phyloP scores from a whole-genome alignment of 148 eudicot genomes.

The Linanthus parryae region DNA sequence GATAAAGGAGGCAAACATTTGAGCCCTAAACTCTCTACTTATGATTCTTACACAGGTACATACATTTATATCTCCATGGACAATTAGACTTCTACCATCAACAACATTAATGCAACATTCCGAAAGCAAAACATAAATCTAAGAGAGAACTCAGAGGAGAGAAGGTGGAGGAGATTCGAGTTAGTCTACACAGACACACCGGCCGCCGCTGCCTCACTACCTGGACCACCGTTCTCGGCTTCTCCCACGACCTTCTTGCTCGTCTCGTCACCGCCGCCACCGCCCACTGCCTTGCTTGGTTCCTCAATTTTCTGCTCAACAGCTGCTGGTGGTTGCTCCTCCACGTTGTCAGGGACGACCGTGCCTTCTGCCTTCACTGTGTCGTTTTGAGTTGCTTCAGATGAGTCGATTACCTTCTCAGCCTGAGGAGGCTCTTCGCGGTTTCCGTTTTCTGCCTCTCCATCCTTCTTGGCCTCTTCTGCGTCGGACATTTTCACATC shows the following conservation, averaged over 20 bases:
- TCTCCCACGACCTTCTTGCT: slow-evolving; percentile 21
- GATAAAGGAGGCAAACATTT: no score
- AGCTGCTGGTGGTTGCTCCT: slow-evolving; percentile 14
- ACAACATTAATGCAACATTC: no score
- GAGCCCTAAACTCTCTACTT: no score
- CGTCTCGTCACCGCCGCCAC: slow-evolving; percentile 16
- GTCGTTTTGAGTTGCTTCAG: slow-evolving; percentile 13
- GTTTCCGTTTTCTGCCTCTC: slow-evolving; percentile 17
- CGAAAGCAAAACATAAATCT: no score
- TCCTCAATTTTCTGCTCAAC: slow-evolving; percentile 16
- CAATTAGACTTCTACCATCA: no score
- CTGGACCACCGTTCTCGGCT: slow-evolving; percentile 44
- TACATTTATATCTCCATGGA: no score
- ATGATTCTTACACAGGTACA: no score
- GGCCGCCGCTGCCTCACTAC: no score
- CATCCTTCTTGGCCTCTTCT: slow-evolving; percentile 21
- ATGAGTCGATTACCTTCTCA: slow-evolving; percentile 11
- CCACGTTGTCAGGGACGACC: slow-evolving; percentile 12
- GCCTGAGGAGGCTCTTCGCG: slow-evolving; percentile 10
- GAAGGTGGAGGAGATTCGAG: neutral
- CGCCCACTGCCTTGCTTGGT: slow-evolving; percentile 5
- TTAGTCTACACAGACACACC: neutral
- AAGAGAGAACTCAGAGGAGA: no score
- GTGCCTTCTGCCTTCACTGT: slow-evolving; percentile 14
- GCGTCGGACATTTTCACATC: slow-evolving; percentile 18